These are phyloP conservation scores for Viridothelium virens DNA, from an alignment of 495 filamentous ascomycete genomes.

Conservation along the genomic window DNA sequence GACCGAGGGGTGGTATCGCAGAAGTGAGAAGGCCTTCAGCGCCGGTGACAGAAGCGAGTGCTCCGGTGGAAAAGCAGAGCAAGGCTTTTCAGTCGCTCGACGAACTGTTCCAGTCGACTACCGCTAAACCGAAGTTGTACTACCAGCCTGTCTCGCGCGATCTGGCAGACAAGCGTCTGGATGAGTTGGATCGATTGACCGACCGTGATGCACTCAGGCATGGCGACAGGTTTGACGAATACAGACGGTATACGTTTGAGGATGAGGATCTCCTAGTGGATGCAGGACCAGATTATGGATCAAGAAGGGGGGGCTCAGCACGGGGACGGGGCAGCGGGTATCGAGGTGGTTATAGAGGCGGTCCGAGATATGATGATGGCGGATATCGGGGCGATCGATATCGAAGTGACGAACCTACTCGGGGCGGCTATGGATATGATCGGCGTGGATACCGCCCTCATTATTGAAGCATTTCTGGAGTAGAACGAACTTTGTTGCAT, in stretches of 20 bases:
- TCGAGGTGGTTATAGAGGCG: conserved; percentile 32
- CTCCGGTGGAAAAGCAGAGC: conserved; percentile 6
- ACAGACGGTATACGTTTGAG: conserved; percentile 73
- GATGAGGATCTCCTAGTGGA: conserved; percentile 63
- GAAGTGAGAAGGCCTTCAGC: conserved; percentile 21
- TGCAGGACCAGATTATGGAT: conserved; percentile 59
- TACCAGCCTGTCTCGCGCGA: conserved; percentile 50
- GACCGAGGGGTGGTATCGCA: conserved; percentile 33
- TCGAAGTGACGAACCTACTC: background rate
- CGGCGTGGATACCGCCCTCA: background rate
- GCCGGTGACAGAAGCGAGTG: background rate
- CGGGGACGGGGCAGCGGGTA: conserved; percentile 34
- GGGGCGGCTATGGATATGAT: background rate
- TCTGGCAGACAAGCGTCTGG: conserved; percentile 56
- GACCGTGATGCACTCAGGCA: conserved; percentile 38
- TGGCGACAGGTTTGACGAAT: conserved; percentile 41
- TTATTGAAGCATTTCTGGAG: too few relatives aligned
- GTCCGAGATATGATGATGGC: conserved; percentile 1
- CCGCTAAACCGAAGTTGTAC: conserved; percentile 62
- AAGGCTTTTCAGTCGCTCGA: conserved; percentile 46
- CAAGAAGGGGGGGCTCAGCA: conserved; percentile 34
- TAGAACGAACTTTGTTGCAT: too few relatives aligned
- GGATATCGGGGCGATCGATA: conserved; percentile 6
- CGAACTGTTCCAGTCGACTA: conserved; percentile 54
- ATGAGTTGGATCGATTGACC: conserved; percentile 51